Conservation (phyloP, 148 eudicot species). For the Suaeda aralocaspica region DNA sequence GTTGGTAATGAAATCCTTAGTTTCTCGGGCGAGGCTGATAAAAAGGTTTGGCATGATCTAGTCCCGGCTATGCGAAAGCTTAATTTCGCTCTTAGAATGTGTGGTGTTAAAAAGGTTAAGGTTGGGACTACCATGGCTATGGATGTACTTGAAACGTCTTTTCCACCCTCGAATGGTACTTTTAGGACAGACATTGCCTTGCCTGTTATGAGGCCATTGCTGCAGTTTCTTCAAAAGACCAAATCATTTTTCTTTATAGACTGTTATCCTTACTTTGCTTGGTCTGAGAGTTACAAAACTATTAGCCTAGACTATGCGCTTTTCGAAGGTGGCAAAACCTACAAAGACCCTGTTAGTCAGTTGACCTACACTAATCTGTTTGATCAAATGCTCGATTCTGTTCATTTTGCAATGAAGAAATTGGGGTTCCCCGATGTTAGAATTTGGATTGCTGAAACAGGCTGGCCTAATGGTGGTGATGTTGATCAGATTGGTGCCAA, state of each 20-base stretch:
- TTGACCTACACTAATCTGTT: conserved; percentile 60
- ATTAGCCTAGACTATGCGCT: conserved; percentile 74
- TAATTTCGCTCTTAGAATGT: conserved; percentile 36
- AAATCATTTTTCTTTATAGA: conserved; percentile 84
- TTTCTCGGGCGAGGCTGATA: conserved; percentile 25
- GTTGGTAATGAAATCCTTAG: conserved; percentile 88
- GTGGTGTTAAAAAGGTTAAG: conserved; percentile 44
- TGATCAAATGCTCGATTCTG: conserved; percentile 81
- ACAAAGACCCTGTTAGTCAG: conserved; percentile 53
- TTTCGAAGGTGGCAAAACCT: conserved; percentile 31
- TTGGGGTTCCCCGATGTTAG: conserved; percentile 58
- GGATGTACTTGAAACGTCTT: conserved; percentile 61
- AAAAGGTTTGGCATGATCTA: conserved; percentile 42
- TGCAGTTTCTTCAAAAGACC: conserved; percentile 60
- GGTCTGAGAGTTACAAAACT: conserved; percentile 44
- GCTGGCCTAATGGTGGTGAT: conserved; percentile 90
- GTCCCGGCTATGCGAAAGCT: conserved; percentile 82
- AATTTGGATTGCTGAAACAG: conserved; percentile 70
- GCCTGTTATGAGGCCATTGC: conserved; percentile 57
- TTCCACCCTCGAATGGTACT: conserved; percentile 69
- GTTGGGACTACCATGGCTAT: conserved; percentile 82
- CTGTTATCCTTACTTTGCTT: conserved; percentile 68
- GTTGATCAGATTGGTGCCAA: conserved; percentile 71
- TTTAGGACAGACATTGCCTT: conserved; percentile 51
- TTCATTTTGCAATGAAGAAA: conserved; percentile 61